These are phyloP conservation scores for Viridothelium virens DNA, from an alignment of 495 filamentous ascomycete species.

Conservation along the genomic window DNA sequence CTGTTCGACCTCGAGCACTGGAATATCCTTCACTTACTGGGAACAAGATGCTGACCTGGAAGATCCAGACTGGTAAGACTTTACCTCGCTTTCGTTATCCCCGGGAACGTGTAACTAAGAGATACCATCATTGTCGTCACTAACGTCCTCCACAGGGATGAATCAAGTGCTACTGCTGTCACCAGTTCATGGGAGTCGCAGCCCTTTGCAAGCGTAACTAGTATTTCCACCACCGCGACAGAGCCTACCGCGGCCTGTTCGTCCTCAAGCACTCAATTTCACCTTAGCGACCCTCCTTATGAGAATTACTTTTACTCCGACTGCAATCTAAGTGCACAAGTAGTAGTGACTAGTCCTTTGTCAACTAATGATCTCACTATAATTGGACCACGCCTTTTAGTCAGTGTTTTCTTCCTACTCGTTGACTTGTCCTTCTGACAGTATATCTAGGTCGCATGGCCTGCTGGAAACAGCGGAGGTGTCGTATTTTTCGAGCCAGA, in stretches of 20 bases:
- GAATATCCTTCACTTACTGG: too few relatives aligned
- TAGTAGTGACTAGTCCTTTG: conserved; percentile 50
- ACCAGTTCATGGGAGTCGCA: too few relatives aligned
- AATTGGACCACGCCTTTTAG: conserved; percentile 48
- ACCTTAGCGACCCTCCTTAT: conserved; percentile 44
- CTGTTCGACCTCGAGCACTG: too few relatives aligned
- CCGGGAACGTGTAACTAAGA: too few relatives aligned
- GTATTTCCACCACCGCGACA: too few relatives aligned
- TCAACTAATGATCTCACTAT: conserved; percentile 46
- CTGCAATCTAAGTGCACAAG: conserved; percentile 50
- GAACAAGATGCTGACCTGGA: too few relatives aligned
- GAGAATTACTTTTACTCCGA: conserved; percentile 54
- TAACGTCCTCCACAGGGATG: too few relatives aligned
- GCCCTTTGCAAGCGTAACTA: too few relatives aligned
- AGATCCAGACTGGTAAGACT: too few relatives aligned
- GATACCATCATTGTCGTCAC: too few relatives aligned
- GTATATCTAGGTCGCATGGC: conserved; percentile 47
- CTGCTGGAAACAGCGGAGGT: conserved; percentile 55
- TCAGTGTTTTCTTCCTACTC: not conserved
- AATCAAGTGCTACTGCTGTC: too few relatives aligned
- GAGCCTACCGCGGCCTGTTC: not conserved
- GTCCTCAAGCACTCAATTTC: conserved; percentile 15
- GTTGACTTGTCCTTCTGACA: not conserved
- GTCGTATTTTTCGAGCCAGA: conserved; percentile 47
- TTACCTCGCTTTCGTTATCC: too few relatives aligned